Evolutionary conservation across 306 rosid species (phyloP), one percentile per base, ranked within the genome.

Genomic region (Lagenaria siceraria): DNA sequence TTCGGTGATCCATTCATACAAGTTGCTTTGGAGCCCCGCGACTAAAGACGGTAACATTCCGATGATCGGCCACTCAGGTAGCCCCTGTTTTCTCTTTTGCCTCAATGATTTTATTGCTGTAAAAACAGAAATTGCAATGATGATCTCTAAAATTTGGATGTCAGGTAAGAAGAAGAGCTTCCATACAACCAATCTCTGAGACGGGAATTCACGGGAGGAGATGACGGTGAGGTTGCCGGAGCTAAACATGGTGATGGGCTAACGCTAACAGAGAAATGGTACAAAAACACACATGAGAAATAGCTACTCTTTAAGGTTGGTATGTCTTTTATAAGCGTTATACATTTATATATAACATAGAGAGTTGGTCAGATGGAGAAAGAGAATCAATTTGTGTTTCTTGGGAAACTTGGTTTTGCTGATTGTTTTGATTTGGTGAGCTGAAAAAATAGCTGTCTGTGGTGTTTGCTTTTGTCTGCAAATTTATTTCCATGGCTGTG

Each of bases 21-120:
- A 0, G 78, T 91, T 87, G 36, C 77, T 25, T 36, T 69, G 86
- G 6, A 83, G 78, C 21, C 81, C 91, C 0, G 58, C 1, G 27
- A 84, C 36, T 78, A 94, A 53, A 25, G 98, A 91, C 33, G 98
- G 97, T 25, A 91, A 77, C 98, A 91, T 91, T 7, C 96, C 93
- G 61, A 91, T 70, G 22, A 90, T 48, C 3, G 96, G 98, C 96
- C 97, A 91, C 51, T 80, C 78, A 3, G 94, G 90, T n/a, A 91
- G 43, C 55, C 98, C 98, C 31, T 87, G 87, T 42, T n/a, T 46
- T 24, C 69, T 87, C 80, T 77, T 94, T 43, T 86, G 88, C 27
- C 96, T 83, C 4, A 93, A 31, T 5, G 93, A 87, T 55, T 87
- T 88, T 25, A 91, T 91, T 60, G 69, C 76, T 11, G 88, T 25